Percentiles rank a stretch among this genome's conserved stretches.
phyloP scores from a whole-genome alignment of 371 early-diverging fungal genomes.

The Mucor circinelloides region DNA sequence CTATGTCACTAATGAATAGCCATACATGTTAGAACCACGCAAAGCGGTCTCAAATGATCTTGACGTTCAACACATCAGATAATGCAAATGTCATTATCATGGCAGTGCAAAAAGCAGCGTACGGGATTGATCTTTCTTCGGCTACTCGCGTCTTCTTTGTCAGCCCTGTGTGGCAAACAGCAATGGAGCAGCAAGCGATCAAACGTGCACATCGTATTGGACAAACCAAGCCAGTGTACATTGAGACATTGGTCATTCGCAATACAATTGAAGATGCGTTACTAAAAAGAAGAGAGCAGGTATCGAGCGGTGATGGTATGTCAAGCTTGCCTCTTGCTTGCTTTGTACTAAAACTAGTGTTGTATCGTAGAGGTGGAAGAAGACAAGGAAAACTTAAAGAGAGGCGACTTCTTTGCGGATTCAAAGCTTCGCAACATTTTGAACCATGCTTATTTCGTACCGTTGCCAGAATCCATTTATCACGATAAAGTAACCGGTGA shows the following conservation, averaged over 20 bases:
- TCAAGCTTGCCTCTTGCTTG: neutral
- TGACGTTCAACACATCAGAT: slow-evolving; percentile 74
- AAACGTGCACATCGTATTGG: slow-evolving; percentile 93
- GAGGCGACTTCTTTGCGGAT: slow-evolving; percentile 29
- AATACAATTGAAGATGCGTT: slow-evolving; percentile 75
- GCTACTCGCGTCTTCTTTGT: slow-evolving; percentile 76
- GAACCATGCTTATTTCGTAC: slow-evolving; percentile 36
- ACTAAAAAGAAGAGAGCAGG: slow-evolving; percentile 43
- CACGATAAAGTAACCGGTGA: neutral
- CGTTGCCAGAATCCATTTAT: neutral
- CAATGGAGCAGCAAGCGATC: slow-evolving; percentile 75
- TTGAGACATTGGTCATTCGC: slow-evolving; percentile 72
- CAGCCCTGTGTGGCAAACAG: slow-evolving; percentile 70
- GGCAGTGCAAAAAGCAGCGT: slow-evolving; percentile 70
- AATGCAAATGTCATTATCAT: slow-evolving; percentile 70
- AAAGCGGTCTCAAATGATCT: slow-evolving; percentile 64
- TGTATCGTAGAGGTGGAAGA: neutral
- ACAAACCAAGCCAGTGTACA: slow-evolving; percentile 75
- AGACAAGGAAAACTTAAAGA: slow-evolving; percentile 15
- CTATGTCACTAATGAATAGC: neutral
- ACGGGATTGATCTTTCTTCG: slow-evolving; percentile 74
- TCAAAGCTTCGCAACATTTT: slow-evolving; percentile 24
- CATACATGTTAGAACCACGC: slow-evolving; percentile 33
- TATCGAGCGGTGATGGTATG: neutral
- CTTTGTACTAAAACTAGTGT: neutral